phyloP scores from a whole-genome alignment of 495 filamentous ascomycete genomes.

The Penicillium soppii region DNA sequence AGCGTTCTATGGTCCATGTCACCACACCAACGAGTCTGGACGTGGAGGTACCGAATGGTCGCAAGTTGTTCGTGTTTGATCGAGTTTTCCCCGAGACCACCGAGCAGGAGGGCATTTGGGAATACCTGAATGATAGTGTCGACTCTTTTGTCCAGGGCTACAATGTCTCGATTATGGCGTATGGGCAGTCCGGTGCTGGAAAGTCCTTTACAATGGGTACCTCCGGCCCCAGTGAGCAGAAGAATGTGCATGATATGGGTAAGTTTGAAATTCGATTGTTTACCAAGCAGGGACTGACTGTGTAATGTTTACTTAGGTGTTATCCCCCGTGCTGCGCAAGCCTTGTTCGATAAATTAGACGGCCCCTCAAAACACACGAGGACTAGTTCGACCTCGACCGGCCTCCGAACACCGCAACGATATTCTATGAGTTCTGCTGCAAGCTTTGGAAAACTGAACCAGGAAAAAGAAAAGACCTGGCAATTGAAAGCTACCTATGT shows the following conservation, averaged over 20 bases:
- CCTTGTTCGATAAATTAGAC: slow-evolving; percentile 86
- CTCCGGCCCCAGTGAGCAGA: slow-evolving; percentile 80
- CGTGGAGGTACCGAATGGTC: slow-evolving; percentile 87
- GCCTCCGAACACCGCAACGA: slow-evolving; percentile 75
- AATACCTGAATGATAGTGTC: slow-evolving; percentile 89
- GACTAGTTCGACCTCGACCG: slow-evolving; percentile 57
- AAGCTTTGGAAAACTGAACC: slow-evolving; percentile 46
- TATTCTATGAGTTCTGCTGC: slow-evolving; percentile 67
- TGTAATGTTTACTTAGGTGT: slow-evolving; percentile 58
- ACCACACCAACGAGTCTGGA: slow-evolving; percentile 79
- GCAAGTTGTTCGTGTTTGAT: slow-evolving; percentile 95
- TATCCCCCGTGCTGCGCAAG: slow-evolving; percentile 84
- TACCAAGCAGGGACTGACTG: background rate
- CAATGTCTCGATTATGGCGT: slow-evolving; percentile 97
- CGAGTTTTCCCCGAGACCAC: slow-evolving; percentile 85
- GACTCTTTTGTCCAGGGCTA: slow-evolving; percentile 92
- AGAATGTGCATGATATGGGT: slow-evolving; percentile 77
- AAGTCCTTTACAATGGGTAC: slow-evolving; percentile 99
- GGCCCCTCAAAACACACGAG: slow-evolving; percentile 48
- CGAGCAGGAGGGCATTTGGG: slow-evolving; percentile 89
- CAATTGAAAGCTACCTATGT: slow-evolving; percentile 94
- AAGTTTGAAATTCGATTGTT: slow-evolving; percentile 17
- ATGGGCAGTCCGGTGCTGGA: slow-evolving; percentile 98
- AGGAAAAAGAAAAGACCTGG: slow-evolving; percentile 88
- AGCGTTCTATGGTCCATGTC: slow-evolving; percentile 87